Conservation (phyloP, 805 yeast genomes). For the Maudiozyma barnettii region DNA sequence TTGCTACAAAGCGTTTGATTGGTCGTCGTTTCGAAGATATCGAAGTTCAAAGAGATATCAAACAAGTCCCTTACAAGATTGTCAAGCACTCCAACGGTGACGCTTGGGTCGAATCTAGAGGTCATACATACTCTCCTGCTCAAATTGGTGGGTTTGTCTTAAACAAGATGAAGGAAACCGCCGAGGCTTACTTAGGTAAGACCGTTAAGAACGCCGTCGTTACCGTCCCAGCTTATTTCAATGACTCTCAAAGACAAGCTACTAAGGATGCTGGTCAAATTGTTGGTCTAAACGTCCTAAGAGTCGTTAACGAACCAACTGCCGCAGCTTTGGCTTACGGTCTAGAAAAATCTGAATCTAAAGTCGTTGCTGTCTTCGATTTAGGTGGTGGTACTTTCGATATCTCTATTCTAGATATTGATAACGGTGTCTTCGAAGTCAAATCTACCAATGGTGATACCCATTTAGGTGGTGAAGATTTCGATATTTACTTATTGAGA, state of each 20-base stretch:
- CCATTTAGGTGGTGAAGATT: slow-evolving; percentile 83
- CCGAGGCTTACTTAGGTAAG: slow-evolving; percentile 86
- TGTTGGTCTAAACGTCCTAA: slow-evolving; percentile 77
- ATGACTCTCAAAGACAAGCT: slow-evolving; percentile 76
- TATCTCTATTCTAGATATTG: slow-evolving; percentile 91
- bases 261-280: slow-evolving; percentile 96
- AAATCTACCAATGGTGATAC: slow-evolving; percentile 93
- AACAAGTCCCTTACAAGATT: slow-evolving; percentile 83
- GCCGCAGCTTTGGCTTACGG: slow-evolving; percentile 95
- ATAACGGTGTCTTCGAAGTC: slow-evolving; percentile 96
- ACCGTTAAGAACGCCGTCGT: slow-evolving; percentile 80
- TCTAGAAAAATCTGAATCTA: slow-evolving; percentile 67
- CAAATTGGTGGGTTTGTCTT: slow-evolving; percentile 90
- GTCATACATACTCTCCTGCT: slow-evolving; percentile 83
- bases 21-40: slow-evolving; percentile 85
- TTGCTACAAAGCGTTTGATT: slow-evolving; percentile 89
- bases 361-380: slow-evolving; percentile 91
- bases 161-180: slow-evolving; percentile 97
- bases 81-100: slow-evolving; percentile 88
- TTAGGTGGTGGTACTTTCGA: slow-evolving; percentile 99
- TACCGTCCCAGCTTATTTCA: slow-evolving; percentile 83
- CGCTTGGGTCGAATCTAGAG: slow-evolving; percentile 91
- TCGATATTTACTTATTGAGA: slow-evolving; percentile 79
- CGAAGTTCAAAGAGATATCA: slow-evolving; percentile 85
- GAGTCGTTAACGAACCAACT: slow-evolving; percentile 80